phyloP scores from a whole-genome alignment of 164 flowering plant species.

The Vitis vinifera region DNA sequence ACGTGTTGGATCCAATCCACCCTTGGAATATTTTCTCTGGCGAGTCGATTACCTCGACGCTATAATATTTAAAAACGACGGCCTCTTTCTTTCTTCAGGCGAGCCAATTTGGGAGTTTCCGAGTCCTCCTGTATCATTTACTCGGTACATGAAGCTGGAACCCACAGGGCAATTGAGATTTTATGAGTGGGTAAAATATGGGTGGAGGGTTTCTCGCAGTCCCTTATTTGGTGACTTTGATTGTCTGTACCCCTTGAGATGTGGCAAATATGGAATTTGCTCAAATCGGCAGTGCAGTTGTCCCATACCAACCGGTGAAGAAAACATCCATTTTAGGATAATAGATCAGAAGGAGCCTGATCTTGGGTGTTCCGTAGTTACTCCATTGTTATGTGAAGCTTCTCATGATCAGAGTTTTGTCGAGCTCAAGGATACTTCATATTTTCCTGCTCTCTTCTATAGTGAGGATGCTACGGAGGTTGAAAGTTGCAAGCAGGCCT shows the following conservation, averaged over 20 bases:
- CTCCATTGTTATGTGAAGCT: neutral
- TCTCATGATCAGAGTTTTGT: neutral
- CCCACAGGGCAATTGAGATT: too few species aligned
- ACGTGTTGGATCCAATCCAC: too few species aligned
- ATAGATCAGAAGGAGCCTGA: neutral
- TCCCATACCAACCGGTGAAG: neutral
- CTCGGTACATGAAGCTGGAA: too few species aligned
- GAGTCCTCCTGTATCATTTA: neutral
- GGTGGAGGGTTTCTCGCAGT: too few species aligned
- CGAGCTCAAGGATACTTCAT: neutral
- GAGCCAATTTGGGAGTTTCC: neutral
- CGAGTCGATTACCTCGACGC: too few species aligned
- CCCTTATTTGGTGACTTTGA: too few species aligned
- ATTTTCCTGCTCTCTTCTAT: neutral
- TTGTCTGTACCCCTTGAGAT: too few species aligned
- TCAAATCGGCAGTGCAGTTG: neutral
- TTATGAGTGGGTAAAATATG: too few species aligned
- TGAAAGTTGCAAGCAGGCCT: slow-evolving; percentile 12
- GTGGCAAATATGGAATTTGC: too few species aligned
- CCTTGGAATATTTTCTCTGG: too few species aligned
- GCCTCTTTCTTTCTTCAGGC: too few species aligned
- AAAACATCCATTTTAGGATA: neutral
- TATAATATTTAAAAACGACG: too few species aligned
- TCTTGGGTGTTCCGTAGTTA: slow-evolving; percentile 4
- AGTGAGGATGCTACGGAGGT: neutral